Conservation (phyloP, 495 filamentous ascomycete species). For the Margaritispora aquatica region DNA sequence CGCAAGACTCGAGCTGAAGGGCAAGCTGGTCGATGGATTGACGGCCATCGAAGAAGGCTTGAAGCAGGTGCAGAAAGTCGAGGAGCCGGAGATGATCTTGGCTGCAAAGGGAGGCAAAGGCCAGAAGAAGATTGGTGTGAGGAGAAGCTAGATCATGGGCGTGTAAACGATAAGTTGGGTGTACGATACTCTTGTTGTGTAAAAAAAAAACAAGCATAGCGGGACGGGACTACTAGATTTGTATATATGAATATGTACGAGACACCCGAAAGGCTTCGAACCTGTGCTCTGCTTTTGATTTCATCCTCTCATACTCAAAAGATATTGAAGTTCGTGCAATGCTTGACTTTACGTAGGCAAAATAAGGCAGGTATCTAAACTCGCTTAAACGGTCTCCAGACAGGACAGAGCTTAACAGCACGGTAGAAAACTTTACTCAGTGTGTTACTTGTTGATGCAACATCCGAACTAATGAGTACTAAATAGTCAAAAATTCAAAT, state of each 20-base stretch:
- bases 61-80: constrained; percentile 1
- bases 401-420: too few relatives aligned
- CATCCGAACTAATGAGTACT: too few relatives aligned
- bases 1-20: constrained; percentile 36
- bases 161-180: neutral
- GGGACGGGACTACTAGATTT: neutral
- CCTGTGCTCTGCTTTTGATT: neutral
- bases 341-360: too few relatives aligned
- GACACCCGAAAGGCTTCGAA: too few relatives aligned
- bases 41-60: constrained; percentile 41
- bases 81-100: constrained; percentile 28
- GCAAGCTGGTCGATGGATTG: constrained; percentile 48
- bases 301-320: too few relatives aligned
- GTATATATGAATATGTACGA: neutral
- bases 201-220: neutral
- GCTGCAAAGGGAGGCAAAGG: constrained; percentile 1
- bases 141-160: neutral
- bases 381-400: too few relatives aligned
- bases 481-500: too few relatives aligned
- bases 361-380: too few relatives aligned
- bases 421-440: too few relatives aligned
- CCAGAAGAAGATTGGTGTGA: constrained; percentile 11
- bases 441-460: too few relatives aligned
- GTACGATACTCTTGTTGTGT: neutral
- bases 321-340: too few relatives aligned